phyloP scores from a whole-genome alignment of 352 stramenopile species.

The Phytophthora europaea region DNA sequence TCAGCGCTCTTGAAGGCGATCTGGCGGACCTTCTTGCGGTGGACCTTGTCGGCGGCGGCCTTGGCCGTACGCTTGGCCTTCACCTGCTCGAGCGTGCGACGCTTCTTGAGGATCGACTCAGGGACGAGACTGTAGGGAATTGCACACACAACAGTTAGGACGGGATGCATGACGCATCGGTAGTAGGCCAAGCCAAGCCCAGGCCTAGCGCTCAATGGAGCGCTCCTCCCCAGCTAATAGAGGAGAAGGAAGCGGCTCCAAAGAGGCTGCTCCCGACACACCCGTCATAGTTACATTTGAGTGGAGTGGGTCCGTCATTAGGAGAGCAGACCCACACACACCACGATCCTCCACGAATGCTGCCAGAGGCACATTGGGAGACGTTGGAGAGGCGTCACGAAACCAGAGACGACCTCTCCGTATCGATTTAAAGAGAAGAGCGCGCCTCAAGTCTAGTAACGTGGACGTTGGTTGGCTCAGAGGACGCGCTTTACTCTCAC shows the following conservation, averaged over 20 bases:
- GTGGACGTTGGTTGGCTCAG: not conserved
- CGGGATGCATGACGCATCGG: constrained; percentile 66
- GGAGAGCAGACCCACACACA: constrained; percentile 66
- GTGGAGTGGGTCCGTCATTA: constrained; percentile 63
- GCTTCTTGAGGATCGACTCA: constrained; percentile 94
- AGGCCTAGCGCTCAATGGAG: not conserved
- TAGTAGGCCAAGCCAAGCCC: constrained; percentile 8
- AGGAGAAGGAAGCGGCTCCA: not conserved
- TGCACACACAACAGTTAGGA: constrained; percentile 62
- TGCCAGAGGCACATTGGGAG: constrained; percentile 82
- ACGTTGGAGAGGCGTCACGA: constrained; percentile 48
- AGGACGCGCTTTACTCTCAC: constrained; percentile 83
- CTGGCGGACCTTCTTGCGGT: constrained; percentile 90
- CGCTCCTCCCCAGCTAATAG: constrained; percentile 6
- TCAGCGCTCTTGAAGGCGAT: constrained; percentile 96
- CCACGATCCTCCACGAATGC: constrained; percentile 85
- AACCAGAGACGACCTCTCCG: constrained; percentile 38
- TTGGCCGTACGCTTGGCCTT: constrained; percentile 89
- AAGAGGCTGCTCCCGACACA: constrained; percentile 55
- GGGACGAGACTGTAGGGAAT: constrained; percentile 77
- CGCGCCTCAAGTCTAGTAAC: not conserved
- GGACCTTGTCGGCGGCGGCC: constrained; percentile 78
- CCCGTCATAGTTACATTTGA: constrained; percentile 91
- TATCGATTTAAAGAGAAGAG: constrained; percentile 92
- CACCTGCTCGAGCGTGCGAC: constrained; percentile 88